phyloP scores from a whole-genome alignment of 257 asterid genomes.

The Forsythia suspensa region DNA sequence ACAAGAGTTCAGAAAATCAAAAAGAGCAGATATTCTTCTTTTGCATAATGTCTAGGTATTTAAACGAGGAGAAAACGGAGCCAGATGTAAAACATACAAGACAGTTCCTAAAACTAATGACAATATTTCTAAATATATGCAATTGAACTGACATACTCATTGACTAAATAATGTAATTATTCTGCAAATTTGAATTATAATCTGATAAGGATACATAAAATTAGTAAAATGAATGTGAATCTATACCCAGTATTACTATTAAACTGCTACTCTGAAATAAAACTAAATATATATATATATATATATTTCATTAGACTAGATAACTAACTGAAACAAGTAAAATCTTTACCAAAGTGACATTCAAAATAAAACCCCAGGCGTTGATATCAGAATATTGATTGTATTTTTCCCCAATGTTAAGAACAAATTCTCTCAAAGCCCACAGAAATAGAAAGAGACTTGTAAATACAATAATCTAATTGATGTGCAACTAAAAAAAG shows the following conservation, averaged over 20 bases:
- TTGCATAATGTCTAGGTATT: neutral
- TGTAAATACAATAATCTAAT: neutral
- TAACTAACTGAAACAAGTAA: too few relatives aligned
- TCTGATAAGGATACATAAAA: neutral
- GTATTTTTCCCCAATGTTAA: neutral
- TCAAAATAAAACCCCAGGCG: neutral
- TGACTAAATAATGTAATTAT: neutral
- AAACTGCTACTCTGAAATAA: neutral
- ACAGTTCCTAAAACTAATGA: neutral
- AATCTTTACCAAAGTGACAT: too few relatives aligned
- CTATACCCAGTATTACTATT: neutral
- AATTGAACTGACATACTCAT: neutral
- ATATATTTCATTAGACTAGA: neutral
- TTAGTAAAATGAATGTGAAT: neutral
- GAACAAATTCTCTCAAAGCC: neutral
- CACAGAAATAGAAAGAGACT: too few relatives aligned
- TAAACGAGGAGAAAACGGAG: neutral
- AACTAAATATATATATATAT: too few relatives aligned
- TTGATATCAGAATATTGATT: neutral
- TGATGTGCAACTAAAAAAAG: neutral
- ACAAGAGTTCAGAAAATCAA: neutral
- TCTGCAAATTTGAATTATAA: neutral
- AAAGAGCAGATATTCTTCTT: neutral
- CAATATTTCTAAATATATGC: neutral
- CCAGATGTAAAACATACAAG: neutral